These are phyloP conservation scores for Hypoxylon subgilvum DNA, from an alignment of 495 filamentous ascomycete species.

Conservation along the genomic window DNA sequence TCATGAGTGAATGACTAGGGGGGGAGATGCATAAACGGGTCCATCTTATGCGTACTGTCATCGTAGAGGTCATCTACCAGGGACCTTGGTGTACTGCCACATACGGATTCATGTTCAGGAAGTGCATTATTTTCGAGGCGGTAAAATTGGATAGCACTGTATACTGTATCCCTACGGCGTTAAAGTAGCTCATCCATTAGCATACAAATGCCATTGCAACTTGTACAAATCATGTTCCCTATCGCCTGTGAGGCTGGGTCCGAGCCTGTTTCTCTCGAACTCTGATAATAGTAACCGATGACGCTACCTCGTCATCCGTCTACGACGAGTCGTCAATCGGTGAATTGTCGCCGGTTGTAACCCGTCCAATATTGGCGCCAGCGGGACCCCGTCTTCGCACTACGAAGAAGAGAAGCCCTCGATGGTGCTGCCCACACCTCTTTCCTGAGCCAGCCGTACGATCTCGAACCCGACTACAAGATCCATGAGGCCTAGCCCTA, in stretches of 20 bases:
- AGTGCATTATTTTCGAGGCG: no score
- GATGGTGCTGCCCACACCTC: constrained; percentile 73
- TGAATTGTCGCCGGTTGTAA: neutral
- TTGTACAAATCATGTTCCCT: no score
- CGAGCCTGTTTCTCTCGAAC: no score
- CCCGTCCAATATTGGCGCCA: constrained; percentile 12
- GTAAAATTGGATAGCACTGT: constrained; percentile 11
- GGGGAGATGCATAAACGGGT: no score
- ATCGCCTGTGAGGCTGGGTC: no score
- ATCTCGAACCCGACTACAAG: constrained; percentile 76
- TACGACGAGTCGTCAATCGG: neutral
- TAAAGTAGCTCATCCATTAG: constrained; percentile 6
- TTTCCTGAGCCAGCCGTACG: constrained; percentile 72
- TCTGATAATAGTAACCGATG: no score
- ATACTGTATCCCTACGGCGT: constrained; percentile 18
- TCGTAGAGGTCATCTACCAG: constrained; percentile 1
- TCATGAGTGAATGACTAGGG: neutral
- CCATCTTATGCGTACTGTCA: no score
- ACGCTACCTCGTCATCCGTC: constrained; percentile 7
- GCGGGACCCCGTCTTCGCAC: neutral
- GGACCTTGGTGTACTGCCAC: neutral
- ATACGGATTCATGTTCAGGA: constrained; percentile 1
- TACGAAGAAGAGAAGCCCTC: constrained; percentile 63
- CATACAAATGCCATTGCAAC: neutral
- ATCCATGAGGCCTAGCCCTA: constrained; percentile 83